Evolutionary conservation across 2,329 filamentous ascomycete species (phyloP).

Genomic region (Pezicula rhizophila): DNA sequence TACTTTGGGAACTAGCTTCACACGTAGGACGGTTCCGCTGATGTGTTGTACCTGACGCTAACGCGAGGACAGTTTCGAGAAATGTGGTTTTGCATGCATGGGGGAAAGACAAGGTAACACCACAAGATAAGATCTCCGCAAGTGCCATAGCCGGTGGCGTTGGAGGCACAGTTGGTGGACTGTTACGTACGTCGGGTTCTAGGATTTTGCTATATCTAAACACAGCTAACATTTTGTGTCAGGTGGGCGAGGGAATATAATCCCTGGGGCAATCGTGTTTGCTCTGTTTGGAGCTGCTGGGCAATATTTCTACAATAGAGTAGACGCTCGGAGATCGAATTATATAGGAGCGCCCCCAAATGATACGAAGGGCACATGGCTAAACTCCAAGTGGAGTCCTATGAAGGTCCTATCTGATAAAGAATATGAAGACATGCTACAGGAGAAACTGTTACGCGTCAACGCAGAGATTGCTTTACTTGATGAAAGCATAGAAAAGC

Average conservation of each 20-base stretch:
- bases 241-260: conserved; percentile 47
- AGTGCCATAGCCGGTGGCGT: conserved; percentile 67
- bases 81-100: conserved; percentile 40
- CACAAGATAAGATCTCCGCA: conserved; percentile 55
- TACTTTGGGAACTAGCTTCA: conserved; percentile 69
- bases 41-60: background rate
- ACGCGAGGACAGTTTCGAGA: conserved; percentile 38
- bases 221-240: conserved; percentile 17
- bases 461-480: conserved; percentile 74
- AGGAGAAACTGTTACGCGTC: conserved; percentile 63
- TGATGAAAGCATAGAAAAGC: conserved; percentile 63
- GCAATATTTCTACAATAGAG: conserved; percentile 47
- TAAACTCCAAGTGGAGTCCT: conserved; percentile 64
- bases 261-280: conserved; percentile 56
- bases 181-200: conserved; percentile 39
- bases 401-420: conserved; percentile 64
- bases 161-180: conserved; percentile 56
- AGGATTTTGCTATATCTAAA: background rate
- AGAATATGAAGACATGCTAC: conserved; percentile 65
- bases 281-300: conserved; percentile 50
- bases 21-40: conserved; percentile 44
- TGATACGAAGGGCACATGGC: conserved; percentile 27
- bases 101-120: conserved; percentile 37
- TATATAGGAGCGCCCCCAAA: conserved; percentile 25
- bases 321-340: conserved; percentile 34